Evolutionary conservation across 345 rosid species (phyloP).

Genomic region (Cardamine occulta): DNA sequence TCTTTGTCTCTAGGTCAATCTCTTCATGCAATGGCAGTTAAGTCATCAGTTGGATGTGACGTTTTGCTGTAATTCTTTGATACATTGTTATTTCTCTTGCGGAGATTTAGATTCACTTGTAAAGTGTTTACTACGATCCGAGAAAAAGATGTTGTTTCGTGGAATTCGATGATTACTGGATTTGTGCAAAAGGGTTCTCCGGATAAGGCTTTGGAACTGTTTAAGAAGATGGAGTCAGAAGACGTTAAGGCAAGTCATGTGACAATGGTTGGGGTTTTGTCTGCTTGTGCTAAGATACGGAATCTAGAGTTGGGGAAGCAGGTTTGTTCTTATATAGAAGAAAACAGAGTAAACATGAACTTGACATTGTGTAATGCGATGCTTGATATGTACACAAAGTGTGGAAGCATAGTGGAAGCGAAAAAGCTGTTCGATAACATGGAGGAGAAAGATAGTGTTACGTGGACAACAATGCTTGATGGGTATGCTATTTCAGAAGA

Average conservation of each 20-base stretch:
- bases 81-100: conserved; percentile 63
- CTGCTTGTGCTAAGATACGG: conserved; percentile 61
- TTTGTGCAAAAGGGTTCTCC: conserved; percentile 62
- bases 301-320: conserved; percentile 62
- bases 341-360: conserved; percentile 46
- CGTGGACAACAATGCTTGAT: conserved; percentile 77
- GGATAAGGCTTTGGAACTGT: conserved; percentile 59
- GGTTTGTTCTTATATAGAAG: conserved; percentile 56
- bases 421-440: conserved; percentile 55
- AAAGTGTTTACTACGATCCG: conserved; percentile 53
- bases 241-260: conserved; percentile 60
- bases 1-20: conserved; percentile 51
- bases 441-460: conserved; percentile 62
- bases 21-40: conserved; percentile 66
- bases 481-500: conserved; percentile 68
- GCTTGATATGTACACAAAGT: conserved; percentile 75
- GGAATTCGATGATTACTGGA: conserved; percentile 78
- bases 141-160: conserved; percentile 68
- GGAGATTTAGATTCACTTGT: conserved; percentile 61
- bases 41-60: conserved; percentile 52
- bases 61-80: conserved; percentile 62
- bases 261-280: conserved; percentile 71
- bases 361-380: conserved; percentile 70
- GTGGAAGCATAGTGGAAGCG: conserved; percentile 70
- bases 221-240: conserved; percentile 57